A percentile compares a stretch with the other conserved stretches of the same genome.
Evolutionary conservation across 164 flowering plant genomes (phyloP).

Genomic region (Protea cynaroides): DNA sequence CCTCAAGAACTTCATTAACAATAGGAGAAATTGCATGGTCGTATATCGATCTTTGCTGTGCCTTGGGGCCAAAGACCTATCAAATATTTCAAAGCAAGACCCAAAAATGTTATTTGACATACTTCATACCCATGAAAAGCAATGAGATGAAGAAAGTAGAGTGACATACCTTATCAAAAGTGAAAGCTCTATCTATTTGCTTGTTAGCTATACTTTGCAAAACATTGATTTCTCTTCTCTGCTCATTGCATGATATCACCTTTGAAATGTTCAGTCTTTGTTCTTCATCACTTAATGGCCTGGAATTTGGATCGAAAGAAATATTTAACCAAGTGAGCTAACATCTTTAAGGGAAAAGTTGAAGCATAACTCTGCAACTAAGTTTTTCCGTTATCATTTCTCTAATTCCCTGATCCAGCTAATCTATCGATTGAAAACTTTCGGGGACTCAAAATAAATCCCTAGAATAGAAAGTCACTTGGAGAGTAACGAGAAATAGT

Average conservation of each 20-base stretch:
- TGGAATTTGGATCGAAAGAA: constrained; percentile 11
- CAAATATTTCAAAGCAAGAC: neutral
- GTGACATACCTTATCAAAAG: constrained; percentile 67
- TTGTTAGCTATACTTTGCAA: constrained; percentile 58
- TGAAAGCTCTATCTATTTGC: constrained; percentile 70
- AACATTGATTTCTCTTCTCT: constrained; percentile 57
- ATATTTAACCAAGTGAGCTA: neutral
- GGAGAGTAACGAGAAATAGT: neutral
- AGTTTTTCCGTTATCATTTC: neutral
- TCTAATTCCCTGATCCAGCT: neutral
- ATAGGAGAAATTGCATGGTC: constrained; percentile 76
- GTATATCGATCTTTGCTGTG: constrained; percentile 73
- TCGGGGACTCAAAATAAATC: neutral
- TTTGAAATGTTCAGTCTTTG: constrained; percentile 45
- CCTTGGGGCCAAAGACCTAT: constrained; percentile 83
- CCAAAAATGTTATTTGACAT: neutral
- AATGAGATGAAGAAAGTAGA: neutral
- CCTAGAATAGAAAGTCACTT: neutral
- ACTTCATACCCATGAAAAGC: neutral
- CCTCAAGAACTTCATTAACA: constrained; percentile 80
- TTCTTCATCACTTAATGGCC: constrained; percentile 78
- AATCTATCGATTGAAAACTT: neutral
- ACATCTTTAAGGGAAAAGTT: neutral
- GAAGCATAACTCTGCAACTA: too few relatives aligned
- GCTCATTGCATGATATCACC: constrained; percentile 65